Evolutionary conservation across 441 rosid genomes (phyloP), one percentile per base, ranked within the genome.

Genomic region (Croton setiger): DNA sequence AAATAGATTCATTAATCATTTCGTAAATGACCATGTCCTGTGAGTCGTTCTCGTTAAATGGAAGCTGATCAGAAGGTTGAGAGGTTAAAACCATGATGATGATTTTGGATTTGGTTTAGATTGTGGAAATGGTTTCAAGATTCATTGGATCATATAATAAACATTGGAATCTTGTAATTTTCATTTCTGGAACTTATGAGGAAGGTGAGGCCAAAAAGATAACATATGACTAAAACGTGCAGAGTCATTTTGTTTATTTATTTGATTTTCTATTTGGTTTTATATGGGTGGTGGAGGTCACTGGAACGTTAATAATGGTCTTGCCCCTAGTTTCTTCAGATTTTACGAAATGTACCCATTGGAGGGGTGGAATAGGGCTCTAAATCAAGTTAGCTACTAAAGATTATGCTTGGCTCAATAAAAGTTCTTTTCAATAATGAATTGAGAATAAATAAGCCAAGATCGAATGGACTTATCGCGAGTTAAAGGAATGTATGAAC

Each of bases 11-110:
- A 27, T 72, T 85, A 18, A 87, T 64, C 70, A 85, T 82, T 37
- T 87, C 83, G 81, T 71, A 81, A 18, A 87, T 78, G 74, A 85
- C 82, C 92, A 87, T 87, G 64, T 87, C 92, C 68, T 85, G 88
- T 0, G 92, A 82, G 67, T 87, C 92, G 17, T 87, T 85, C 80
- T 87, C 92, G 17, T 85, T 87, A 12, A 87, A 79, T 7, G 92
- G 92, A 2, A 87, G 85, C 71, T 72, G 76, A n/a, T n/a, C n/a
- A n/a, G n/a, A n/a, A 13, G 36, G 61, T 48, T 69, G 84, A 62
- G 81, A 62, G n/a, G 75, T 44, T 13, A 59, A 73, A 58, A 74
- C 75, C 88, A 79, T 81, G 66, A 4, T 49, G 0, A 6, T 49
- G 54, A 4, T 37, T 8, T 37, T 37, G 41, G 7, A 4, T 37